phyloP scores from a whole-genome alignment of 2,329 filamentous ascomycete species.

The Colletotrichum sp. region DNA sequence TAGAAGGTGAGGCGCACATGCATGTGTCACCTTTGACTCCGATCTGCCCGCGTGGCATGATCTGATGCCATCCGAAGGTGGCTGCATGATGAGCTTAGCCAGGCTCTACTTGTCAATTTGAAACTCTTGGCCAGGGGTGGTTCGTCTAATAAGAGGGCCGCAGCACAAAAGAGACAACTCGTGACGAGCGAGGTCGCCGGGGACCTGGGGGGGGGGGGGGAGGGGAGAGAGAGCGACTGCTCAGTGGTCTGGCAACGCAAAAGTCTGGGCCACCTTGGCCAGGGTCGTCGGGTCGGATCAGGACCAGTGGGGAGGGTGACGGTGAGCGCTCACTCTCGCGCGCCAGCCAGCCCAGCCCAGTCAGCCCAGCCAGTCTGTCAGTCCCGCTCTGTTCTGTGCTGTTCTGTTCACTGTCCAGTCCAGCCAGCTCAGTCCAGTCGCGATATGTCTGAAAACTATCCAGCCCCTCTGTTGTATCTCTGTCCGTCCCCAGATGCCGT shows the following conservation, averaged over 20 bases:
- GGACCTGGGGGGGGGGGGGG: neutral
- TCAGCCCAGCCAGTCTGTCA: neutral
- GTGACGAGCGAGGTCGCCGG: neutral
- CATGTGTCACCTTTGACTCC: neutral
- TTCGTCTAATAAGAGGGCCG: neutral
- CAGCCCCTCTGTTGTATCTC: neutral
- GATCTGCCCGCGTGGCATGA: neutral
- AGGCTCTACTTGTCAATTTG: neutral
- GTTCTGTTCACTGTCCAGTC: neutral
- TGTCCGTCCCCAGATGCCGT: neutral
- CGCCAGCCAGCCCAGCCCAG: neutral
- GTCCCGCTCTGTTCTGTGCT: neutral
- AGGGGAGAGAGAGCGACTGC: neutral
- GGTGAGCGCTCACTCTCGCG: neutral
- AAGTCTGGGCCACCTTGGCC: slow-evolving; percentile 12
- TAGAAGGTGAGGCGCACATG: neutral
- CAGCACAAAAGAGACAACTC: neutral
- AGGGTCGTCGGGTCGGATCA: neutral
- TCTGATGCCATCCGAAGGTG: neutral
- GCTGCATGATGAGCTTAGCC: neutral
- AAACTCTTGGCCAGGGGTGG: neutral
- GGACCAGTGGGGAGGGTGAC: neutral
- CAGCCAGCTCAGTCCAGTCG: neutral
- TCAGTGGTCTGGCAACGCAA: slow-evolving; percentile 1
- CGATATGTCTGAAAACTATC: neutral